Conservation (phyloP, 2,329 filamentous ascomycete genomes). For the Aspergillus carbonarius region DNA sequence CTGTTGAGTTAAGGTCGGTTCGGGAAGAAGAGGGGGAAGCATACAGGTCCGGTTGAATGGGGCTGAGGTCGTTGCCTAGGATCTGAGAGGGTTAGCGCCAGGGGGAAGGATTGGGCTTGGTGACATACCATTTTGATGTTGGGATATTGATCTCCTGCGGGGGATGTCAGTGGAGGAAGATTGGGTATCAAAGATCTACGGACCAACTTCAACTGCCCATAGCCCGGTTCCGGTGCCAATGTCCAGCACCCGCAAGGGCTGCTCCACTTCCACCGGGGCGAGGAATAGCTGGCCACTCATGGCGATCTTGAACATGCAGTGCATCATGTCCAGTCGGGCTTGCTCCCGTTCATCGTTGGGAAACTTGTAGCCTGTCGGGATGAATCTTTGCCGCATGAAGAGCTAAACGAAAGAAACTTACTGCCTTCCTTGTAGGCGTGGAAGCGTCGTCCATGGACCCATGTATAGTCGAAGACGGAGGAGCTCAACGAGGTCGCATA, state of each 20-base stretch:
- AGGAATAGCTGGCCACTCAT: slow-evolving; percentile 28
- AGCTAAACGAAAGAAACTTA: neutral
- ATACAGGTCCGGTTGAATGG: slow-evolving; percentile 12
- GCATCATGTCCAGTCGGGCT: slow-evolving; percentile 13
- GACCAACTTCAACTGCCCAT: slow-evolving; percentile 26
- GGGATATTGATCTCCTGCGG: neutral
- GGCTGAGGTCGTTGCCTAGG: slow-evolving; percentile 10
- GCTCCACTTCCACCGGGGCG: slow-evolving; percentile 16
- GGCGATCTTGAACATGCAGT: slow-evolving; percentile 30
- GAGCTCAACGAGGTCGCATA: slow-evolving; percentile 6
- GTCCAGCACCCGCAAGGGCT: slow-evolving; percentile 21
- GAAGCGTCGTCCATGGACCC: slow-evolving; percentile 5
- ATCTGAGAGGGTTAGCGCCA: neutral
- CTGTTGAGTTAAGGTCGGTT: neutral
- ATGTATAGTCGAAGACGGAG: neutral
- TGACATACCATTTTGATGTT: neutral
- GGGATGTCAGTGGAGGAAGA: neutral
- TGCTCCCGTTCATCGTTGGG: slow-evolving; percentile 13
- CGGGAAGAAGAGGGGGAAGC: neutral
- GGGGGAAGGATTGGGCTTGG: neutral
- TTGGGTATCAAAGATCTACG: neutral
- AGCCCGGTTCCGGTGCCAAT: slow-evolving; percentile 28
- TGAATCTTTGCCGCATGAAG: no score
- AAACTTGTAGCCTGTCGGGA: slow-evolving; percentile 7
- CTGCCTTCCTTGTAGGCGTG: slow-evolving; percentile 10